phyloP scores from a whole-genome alignment of 371 early-diverging fungal genomes.

The Circinella umbellata region DNA sequence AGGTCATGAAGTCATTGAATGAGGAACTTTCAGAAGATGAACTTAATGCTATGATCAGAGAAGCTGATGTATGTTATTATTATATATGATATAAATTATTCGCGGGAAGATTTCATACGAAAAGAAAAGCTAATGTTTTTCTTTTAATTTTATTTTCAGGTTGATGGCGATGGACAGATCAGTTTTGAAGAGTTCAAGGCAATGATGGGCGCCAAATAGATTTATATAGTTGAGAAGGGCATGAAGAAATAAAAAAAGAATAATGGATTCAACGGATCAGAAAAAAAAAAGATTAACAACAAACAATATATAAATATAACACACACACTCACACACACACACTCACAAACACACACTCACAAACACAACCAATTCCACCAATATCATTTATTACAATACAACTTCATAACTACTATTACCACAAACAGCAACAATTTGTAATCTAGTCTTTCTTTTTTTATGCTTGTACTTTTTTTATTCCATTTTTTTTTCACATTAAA shows the following conservation, averaged over 20 bases:
- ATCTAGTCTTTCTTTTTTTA: slow-evolving; percentile 4
- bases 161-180: slow-evolving; percentile 37
- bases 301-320: background rate
- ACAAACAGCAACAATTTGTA: background rate
- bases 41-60: slow-evolving; percentile 70
- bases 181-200: slow-evolving; percentile 55
- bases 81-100: too few species aligned
- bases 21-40: slow-evolving; percentile 66
- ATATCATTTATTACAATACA: too few species aligned
- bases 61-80: slow-evolving; percentile 45
- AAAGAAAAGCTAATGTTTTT: too few species aligned
- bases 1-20: slow-evolving; percentile 58
- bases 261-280: too few species aligned
- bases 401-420: background rate
- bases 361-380: background rate
- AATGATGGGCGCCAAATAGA: slow-evolving; percentile 63
- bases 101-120: too few species aligned
- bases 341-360: background rate
- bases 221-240: too few species aligned
- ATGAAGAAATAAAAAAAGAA: background rate
- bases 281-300: background rate
- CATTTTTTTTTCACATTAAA: background rate
- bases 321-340: background rate
- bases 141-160: background rate
- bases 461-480: background rate